Conservation (phyloP, 2,329 filamentous ascomycete genomes). For the Arthrocladium fulminans region DNA sequence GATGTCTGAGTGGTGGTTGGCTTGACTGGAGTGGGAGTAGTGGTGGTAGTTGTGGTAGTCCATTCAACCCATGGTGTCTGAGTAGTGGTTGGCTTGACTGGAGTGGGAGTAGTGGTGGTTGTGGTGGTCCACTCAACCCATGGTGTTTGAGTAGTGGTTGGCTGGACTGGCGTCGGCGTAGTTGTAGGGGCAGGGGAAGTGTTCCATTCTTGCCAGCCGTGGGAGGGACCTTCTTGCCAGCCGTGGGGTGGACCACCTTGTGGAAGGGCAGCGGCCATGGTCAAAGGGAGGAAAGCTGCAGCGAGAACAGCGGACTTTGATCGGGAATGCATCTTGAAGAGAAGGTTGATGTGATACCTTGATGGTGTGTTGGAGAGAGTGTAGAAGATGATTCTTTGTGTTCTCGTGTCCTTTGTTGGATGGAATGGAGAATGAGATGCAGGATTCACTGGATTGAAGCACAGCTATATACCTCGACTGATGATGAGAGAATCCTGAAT, state of each 20-base stretch:
- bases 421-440: slow-evolving; percentile 4
- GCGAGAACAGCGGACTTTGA: slow-evolving; percentile 5
- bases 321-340: slow-evolving; percentile 9
- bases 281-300: slow-evolving; percentile 6
- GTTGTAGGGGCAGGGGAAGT: slow-evolving; percentile 4
- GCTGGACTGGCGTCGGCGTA: background rate
- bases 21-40: background rate
- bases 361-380: background rate
- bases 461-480: slow-evolving; percentile 6
- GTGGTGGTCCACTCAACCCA: background rate
- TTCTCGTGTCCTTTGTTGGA: background rate
- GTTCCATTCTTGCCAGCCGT: slow-evolving; percentile 1
- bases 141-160: background rate
- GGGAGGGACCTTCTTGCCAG: background rate
- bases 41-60: slow-evolving; percentile 1
- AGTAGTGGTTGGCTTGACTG: slow-evolving; percentile 2
- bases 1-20: background rate
- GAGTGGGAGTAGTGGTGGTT: slow-evolving; percentile 3
- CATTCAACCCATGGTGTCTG: background rate
- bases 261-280: slow-evolving; percentile 3
- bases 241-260: background rate
- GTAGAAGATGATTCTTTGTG: background rate
- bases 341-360: background rate
- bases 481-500: background rate
- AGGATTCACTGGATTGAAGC: background rate